Base-by-base conservation (phyloP, 495 filamentous ascomycete species). In the Elasticomyces elasticus region DNA sequence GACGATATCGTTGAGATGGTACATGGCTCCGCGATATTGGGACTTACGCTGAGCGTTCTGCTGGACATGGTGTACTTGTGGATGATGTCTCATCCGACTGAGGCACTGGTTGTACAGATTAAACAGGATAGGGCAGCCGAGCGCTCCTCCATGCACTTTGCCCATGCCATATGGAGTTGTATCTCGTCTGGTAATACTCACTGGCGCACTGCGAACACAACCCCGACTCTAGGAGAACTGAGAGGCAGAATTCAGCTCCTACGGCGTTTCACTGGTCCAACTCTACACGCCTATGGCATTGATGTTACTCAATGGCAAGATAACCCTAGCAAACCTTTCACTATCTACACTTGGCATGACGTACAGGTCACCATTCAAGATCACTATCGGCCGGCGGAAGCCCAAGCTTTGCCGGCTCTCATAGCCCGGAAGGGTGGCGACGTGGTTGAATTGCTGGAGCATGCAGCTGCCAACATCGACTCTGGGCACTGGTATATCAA, bases 201-300 rank as follows among this genome's bases (percentile, higher is more conserved):
- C 40, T 62, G 59, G 59, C 59, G 59, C 5, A 62, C 54, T 0
- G 55, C 59, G 10, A 58, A 62, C 25, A 62, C 59, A 1, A 49
- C 38, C 2, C 49, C 54, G 1, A 50, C 10, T 2, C 49, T 62
- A 9, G 49, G 54, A 20, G 59, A 62, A 25, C 49, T 62, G 5
- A 40, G 59, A 24, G 59, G 59, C 20, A 43, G 38, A 31, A 62
- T 62, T 3, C 59, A 62, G 33, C 54, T 62, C 0, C 45, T 62
- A 19, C 59, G 59, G 1, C 54, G 59, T 10, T 62, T 58, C 54
- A 46, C 24, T 1, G 53, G 47, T 1, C 37, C 52, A 12, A 43
- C 23, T 1, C 27, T 56, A 38, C 28, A 41, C 12, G 59, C 54
- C 1, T 62, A 46, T 37, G 59, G 59, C 25, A 54, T 62, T 20